Evolutionary conservation across 2,329 filamentous ascomycete species (phyloP).

Genomic region (Colletotrichum horii): DNA sequence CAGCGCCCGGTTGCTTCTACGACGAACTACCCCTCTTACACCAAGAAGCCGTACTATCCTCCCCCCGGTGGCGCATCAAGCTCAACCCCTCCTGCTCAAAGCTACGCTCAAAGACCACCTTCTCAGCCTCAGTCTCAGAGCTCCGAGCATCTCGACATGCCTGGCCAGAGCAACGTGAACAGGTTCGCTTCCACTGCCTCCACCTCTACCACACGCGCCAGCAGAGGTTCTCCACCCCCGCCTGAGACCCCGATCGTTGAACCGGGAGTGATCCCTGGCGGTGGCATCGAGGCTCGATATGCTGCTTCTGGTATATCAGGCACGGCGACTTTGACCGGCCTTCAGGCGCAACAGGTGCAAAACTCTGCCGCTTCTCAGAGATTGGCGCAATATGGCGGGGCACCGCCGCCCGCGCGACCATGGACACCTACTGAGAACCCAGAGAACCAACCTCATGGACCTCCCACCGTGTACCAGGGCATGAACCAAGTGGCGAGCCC

Average conservation of each 20-base stretch:
- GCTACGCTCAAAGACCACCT: slow-evolving; percentile 33
- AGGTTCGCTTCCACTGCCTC: slow-evolving; percentile 83
- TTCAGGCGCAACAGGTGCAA: slow-evolving; percentile 65
- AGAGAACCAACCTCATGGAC: slow-evolving; percentile 84
- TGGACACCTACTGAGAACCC: slow-evolving; percentile 96
- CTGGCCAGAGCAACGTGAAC: slow-evolving; percentile 58
- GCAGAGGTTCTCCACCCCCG: slow-evolving; percentile 90
- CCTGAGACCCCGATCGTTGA: slow-evolving; percentile 88
- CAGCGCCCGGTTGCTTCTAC: slow-evolving; percentile 43
- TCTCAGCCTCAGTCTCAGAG: slow-evolving; percentile 34
- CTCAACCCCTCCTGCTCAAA: slow-evolving; percentile 21
- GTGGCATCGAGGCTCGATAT: slow-evolving; percentile 89
- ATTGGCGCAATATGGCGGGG: slow-evolving; percentile 75
- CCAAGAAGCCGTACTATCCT: slow-evolving; percentile 65
- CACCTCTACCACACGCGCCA: slow-evolving; percentile 89
- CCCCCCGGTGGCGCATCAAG: slow-evolving; percentile 47
- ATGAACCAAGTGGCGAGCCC: slow-evolving; percentile 68
- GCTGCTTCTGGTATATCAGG: slow-evolving; percentile 90
- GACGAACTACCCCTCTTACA: slow-evolving; percentile 53
- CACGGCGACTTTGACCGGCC: slow-evolving; percentile 78
- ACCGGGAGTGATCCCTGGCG: slow-evolving; percentile 71
- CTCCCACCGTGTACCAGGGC: slow-evolving; percentile 91
- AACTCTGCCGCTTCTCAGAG: slow-evolving; percentile 84
- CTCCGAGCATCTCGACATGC: slow-evolving; percentile 40
- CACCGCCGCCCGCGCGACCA: slow-evolving; percentile 63